Percentiles rank a stretch among this genome's conserved stretches.
Evolutionary conservation across 2,329 filamentous ascomycete species (phyloP).

Genomic region (Ustilaginoidea virens): DNA sequence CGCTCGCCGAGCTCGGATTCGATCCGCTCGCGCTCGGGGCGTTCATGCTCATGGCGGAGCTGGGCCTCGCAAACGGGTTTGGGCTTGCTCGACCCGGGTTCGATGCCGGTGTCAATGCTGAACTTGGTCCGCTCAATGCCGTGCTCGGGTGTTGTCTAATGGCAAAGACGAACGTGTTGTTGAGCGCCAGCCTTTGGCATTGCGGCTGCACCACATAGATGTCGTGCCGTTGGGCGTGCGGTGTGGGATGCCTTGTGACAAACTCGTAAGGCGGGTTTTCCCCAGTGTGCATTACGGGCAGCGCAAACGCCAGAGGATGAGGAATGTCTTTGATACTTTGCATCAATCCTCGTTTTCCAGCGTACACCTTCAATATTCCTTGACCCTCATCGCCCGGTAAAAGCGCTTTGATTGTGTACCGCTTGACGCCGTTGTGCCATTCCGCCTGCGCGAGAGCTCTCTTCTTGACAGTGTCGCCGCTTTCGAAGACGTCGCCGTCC

Average conservation of each 20-base stretch:
- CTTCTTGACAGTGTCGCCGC: slow-evolving; percentile 72
- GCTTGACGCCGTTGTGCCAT: slow-evolving; percentile 76
- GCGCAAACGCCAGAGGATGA: slow-evolving; percentile 72
- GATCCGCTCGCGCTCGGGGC: slow-evolving; percentile 41
- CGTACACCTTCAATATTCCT: slow-evolving; percentile 79
- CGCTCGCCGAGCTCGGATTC: slow-evolving; percentile 37
- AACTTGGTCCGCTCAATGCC: slow-evolving; percentile 14
- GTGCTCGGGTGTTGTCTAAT: slow-evolving; percentile 80
- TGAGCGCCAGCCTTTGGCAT: slow-evolving; percentile 71
- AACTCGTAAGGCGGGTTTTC: slow-evolving; percentile 94
- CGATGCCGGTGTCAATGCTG: slow-evolving; percentile 27
- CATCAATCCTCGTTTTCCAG: slow-evolving; percentile 89
- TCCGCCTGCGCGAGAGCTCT: slow-evolving; percentile 80
- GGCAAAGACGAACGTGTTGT: slow-evolving; percentile 96
- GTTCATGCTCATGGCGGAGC: slow-evolving; percentile 50
- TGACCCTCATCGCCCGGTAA: slow-evolving; percentile 84
- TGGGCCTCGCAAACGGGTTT: slow-evolving; percentile 44
- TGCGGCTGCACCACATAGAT: slow-evolving; percentile 95
- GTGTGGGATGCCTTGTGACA: slow-evolving; percentile 81
- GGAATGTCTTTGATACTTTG: slow-evolving; percentile 95
- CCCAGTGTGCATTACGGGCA: slow-evolving; percentile 83
- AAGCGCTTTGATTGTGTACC: slow-evolving; percentile 85
- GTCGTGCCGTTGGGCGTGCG: slow-evolving; percentile 93
- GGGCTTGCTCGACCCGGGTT: slow-evolving; percentile 37
- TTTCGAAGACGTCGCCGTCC: slow-evolving; percentile 90